Percentiles rank a stretch among this genome's conserved stretches.
These are phyloP conservation scores for Russula emetica DNA, from an alignment of 768 basidiomycete species.

Conservation along the genomic window DNA sequence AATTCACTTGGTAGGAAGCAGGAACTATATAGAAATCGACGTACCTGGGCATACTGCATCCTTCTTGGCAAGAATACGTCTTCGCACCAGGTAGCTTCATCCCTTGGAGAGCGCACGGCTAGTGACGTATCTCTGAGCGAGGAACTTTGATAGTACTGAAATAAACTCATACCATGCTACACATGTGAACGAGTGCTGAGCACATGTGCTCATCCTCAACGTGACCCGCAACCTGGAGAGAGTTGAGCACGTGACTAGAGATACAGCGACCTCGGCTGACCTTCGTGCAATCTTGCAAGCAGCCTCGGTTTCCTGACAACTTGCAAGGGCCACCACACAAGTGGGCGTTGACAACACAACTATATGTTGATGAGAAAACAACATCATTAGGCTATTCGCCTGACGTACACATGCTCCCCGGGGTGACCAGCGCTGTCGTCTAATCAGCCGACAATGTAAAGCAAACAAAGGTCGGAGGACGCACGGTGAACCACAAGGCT, in stretches of 20 bases:
- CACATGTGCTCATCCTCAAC: conserved; percentile 49
- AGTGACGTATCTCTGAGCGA: neutral
- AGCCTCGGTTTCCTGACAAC: conserved; percentile 46
- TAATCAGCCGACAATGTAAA: neutral
- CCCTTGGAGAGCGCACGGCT: conserved; percentile 24
- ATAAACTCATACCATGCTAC: conserved; percentile 44
- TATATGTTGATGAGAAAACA: conserved; percentile 29
- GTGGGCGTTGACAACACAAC: conserved; percentile 49
- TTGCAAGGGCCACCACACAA: conserved; percentile 52
- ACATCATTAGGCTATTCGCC: no score
- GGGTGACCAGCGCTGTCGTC: conserved; percentile 51
- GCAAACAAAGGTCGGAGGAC: conserved; percentile 29
- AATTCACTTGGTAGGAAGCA: no score
- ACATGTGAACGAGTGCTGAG: conserved; percentile 49
- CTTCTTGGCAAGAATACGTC: conserved; percentile 18
- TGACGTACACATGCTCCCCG: conserved; percentile 49
- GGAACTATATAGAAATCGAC: neutral
- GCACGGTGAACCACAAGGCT: conserved; percentile 46
- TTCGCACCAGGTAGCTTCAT: conserved; percentile 13
- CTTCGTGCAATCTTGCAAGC: conserved; percentile 49
- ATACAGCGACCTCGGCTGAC: conserved; percentile 31
- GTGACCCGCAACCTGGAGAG: conserved; percentile 45
- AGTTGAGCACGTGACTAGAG: neutral
- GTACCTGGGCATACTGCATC: conserved; percentile 20
- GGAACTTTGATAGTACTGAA: neutral